Percentiles rank a stretch among this genome's conserved stretches.
These are phyloP conservation scores for Metschnikowia similis DNA, from an alignment of 805 yeast species.

Conservation along the genomic window DNA sequence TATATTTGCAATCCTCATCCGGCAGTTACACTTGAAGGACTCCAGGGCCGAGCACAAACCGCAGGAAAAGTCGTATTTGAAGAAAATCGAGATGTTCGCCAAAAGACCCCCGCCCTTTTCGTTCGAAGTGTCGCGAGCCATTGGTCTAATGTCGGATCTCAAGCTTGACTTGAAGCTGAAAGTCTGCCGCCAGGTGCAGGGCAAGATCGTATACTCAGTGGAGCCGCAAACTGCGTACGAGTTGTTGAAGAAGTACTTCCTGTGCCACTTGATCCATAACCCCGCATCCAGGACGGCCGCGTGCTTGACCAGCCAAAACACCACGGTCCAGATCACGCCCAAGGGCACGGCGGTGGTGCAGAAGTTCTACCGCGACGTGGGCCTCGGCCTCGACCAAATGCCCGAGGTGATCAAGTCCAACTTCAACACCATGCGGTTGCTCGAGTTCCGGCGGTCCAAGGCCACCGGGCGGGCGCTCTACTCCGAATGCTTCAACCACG, in stretches of 20 bases:
- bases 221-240: conserved; percentile 42
- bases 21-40: conserved; percentile 30
- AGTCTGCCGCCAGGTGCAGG: conserved; percentile 35
- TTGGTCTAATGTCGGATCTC: conserved; percentile 47
- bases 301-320: conserved; percentile 35
- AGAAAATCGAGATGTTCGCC: background rate
- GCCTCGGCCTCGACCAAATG: conserved; percentile 36
- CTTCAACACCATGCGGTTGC: conserved; percentile 69
- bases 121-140: conserved; percentile 51
- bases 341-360: conserved; percentile 77
- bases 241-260: conserved; percentile 49
- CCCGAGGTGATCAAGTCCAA: conserved; percentile 51
- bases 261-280: conserved; percentile 62
- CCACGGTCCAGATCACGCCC: conserved; percentile 77
- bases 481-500: conserved; percentile 59
- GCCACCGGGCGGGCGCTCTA: conserved; percentile 54
- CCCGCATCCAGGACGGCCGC: conserved; percentile 70
- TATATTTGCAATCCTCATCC: conserved; percentile 50
- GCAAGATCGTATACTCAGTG: conserved; percentile 53
- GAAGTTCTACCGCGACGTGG: conserved; percentile 54
- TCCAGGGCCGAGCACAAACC: background rate
- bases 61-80: background rate
- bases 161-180: conserved; percentile 45
- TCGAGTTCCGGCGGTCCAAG: conserved; percentile 57
- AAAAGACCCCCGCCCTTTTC: conserved; percentile 44